Base-by-base conservation (phyloP, 352 stramenopile species). In the Phytophthora pluvialis region DNA sequence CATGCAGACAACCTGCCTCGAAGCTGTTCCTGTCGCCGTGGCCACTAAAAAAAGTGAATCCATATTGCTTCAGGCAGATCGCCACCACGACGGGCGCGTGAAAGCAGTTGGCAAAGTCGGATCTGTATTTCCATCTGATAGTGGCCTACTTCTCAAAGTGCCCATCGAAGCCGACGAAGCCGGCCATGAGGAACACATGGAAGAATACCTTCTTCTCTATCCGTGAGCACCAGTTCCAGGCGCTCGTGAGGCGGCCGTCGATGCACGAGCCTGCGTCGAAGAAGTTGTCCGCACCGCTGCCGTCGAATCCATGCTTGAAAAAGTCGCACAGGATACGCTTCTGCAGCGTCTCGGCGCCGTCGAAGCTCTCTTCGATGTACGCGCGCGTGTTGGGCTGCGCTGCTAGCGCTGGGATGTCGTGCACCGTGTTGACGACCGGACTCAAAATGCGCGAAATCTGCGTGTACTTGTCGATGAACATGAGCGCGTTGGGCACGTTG, bases 391-490 rank as follows among this genome's bases (percentile, higher is more conserved):
- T 75, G 28, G 70, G 47, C 36, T 86, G 65, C 16, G 54, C 50
- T 49, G 75, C 68, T 26, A 92, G 69, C 25, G 60, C 46, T 12
- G 60, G 54, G 43, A 91, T 75, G 52, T 84, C 79, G 45, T 84
- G 64, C 42, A 88, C 63, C 25, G 81, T 89, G 39, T 86, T 81
- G 21, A 81, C 79, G 36, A 90, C 81, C 0, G 81, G 81, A 42
- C 79, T 88, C 40, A 90, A 45, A 46, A 90, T 90, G 36, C 78
- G 77, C 38, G 77, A 80, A 53, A 94, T 89, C 74, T 98, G 91
- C 33, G 91, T 97, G 75, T 98, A 98, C 77, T 98, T 98, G 78
- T 98, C 94, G 67, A 98, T 98, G 53, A 98, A 98, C 66, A 96
- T 94, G 40, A 98, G 78, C 28, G 94, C 93, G 51, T 98, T 98